Evolutionary conservation across 2,329 filamentous ascomycete species (phyloP), one percentile per base, ranked within the genome.

Genomic region (Penicillium hordei): DNA sequence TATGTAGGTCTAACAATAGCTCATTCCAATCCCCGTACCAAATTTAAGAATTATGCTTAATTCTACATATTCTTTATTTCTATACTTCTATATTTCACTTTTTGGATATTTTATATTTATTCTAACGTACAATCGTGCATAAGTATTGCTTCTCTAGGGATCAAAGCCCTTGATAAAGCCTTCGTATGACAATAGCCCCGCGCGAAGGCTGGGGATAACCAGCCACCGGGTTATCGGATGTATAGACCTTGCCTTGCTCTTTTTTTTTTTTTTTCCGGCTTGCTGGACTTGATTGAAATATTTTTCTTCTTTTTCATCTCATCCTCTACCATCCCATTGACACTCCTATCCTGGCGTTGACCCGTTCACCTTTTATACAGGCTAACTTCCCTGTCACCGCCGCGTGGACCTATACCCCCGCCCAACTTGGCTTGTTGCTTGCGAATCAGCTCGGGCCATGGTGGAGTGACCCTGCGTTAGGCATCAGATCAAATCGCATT

Each of bases 131-230:
- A n/a, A 13, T 23, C 21, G 23, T 29, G 6, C 34, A 39, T 27
- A 12, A 27, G 5, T 43, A 48, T 39, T 49, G 29, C 34, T n/a
- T 40, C 31, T 52, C 23, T 23, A 21, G 9, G 21, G 42, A 44
- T 36, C 19, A 9, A 15, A 45, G 40, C 21, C 46, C 38, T 55
- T 50, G 44, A 29, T 34, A 39, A 23, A 29, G 25, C 50, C 10
- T 40, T 42, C 49, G 50, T 53, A 53, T 48, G 29, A 48, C 50
- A 50, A 44, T 51, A 25, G 57, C 60, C 63, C 58, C 61, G 61
- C 59, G 58, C 57, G 65, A 68, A 65, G 68, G 66, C 66, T 69
- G 67, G 65, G 67, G 48, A 60, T 49, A 63, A 63, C 68, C 66
- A 69, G 68, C 70, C 68, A 70, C 69, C 70, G 58, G 60, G 55